Evolutionary conservation across 2,329 filamentous ascomycete species (phyloP).

Genomic region (Chrysoporthe cubensis): DNA sequence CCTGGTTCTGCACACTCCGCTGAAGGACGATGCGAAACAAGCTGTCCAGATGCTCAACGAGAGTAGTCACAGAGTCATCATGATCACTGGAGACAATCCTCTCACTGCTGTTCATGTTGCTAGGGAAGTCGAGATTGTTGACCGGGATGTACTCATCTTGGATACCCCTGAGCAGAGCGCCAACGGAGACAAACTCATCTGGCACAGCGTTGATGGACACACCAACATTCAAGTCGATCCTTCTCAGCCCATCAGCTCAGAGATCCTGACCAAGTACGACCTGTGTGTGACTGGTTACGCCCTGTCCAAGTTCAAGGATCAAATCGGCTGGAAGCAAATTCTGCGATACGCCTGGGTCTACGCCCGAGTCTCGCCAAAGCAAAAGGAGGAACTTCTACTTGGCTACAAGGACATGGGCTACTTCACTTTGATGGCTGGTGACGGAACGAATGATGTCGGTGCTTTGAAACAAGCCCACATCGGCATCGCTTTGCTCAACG

Average conservation of each 20-base stretch:
- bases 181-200: slow-evolving; percentile 80
- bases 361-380: slow-evolving; percentile 95
- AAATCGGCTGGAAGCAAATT: slow-evolving; percentile 74
- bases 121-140: slow-evolving; percentile 94
- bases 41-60: slow-evolving; percentile 97
- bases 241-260: slow-evolving; percentile 74
- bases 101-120: slow-evolving; percentile 96
- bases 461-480: slow-evolving; percentile 98
- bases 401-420: slow-evolving; percentile 96
- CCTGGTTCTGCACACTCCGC: slow-evolving; percentile 89
- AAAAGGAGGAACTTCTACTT: slow-evolving; percentile 98
- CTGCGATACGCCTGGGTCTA: slow-evolving; percentile 96
- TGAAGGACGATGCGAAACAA: slow-evolving; percentile 95
- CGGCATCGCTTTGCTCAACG: slow-evolving; percentile 93
- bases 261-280: slow-evolving; percentile 84
- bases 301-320: slow-evolving; percentile 82
- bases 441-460: slow-evolving; percentile 97
- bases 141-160: slow-evolving; percentile 90
- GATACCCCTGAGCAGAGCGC: slow-evolving; percentile 92
- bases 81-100: slow-evolving; percentile 99
- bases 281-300: slow-evolving; percentile 96
- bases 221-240: slow-evolving; percentile 84
- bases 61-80: slow-evolving; percentile 96
- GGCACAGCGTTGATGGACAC: slow-evolving; percentile 94
- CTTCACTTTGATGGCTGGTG: slow-evolving; percentile 97